Base-by-base conservation (phyloP, 2,329 filamentous ascomycete genomes). In the Bipolaris oryzae region DNA sequence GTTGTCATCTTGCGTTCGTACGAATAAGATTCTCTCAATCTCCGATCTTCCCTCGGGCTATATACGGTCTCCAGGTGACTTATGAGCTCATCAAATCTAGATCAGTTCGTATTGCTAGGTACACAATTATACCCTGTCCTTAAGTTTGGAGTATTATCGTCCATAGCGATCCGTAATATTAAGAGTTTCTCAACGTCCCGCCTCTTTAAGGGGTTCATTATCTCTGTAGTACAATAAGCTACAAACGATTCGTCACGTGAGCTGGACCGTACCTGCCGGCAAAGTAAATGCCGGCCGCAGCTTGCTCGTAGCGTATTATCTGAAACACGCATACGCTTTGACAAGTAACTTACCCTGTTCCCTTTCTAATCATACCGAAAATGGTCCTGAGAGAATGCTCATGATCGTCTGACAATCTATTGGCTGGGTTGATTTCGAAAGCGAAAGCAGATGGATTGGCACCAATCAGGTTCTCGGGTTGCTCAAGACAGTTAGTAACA, bases 21-120 rank as follows among this genome's bases (percentile, higher is more conserved):
- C n/a, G 4, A 58, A 38, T 41, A 50, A 42, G 6, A 44, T 33
- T 13, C 50, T 15, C 25, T 28, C 21, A 43, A 7, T 46, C 50
- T 25, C 53, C 49, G 13, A 60, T 18, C 38, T 13, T 6, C 13
- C 38, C 38, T 23, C 38, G n/a, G 51, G 43, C 33, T 46, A 47
- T 16, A 54, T 51, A 15, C 33, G 23, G 15, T 57, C 55, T 18
- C 50, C 54, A 25, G 34, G 25, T 10, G 33, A 23, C 7, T 46
- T 5, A 20, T 16, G 37, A 9, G 43, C 23, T 31, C 31, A 46
- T 13, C 45, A 47, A 25, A 50, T 15, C 38, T 39, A 21, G 41
- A 50, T 3, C 43, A 7, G 13, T 37, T 34, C 21, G 35, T 43
- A 5, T 15, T 25, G 31, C 46, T 46, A n/a, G 41, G 25, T 28